Conservation (phyloP, 352 stramenopile species). For the Globisporangium camurandrum region DNA sequence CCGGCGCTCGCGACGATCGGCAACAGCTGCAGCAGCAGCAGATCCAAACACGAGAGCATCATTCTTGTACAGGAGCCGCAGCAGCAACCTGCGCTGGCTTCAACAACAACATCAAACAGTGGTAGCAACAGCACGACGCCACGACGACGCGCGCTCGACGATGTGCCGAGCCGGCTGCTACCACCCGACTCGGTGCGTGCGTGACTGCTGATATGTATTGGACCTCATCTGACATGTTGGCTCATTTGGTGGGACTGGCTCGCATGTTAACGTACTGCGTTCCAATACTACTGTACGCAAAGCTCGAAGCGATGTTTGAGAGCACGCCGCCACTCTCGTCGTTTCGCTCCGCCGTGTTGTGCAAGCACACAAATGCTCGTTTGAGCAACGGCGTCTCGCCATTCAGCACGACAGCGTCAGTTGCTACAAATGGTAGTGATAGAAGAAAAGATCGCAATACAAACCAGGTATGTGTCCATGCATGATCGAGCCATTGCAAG, state of each 20-base stretch:
- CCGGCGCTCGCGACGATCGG: constrained; percentile 52
- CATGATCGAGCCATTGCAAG: not conserved
- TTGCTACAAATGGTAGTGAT: not conserved
- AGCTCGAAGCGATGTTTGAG: constrained; percentile 62
- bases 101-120: constrained; percentile 6
- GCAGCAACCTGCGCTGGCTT: not conserved
- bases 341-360: constrained; percentile 55
- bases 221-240: not conserved
- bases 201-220: not conserved
- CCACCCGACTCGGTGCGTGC: constrained; percentile 35
- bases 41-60: constrained; percentile 46
- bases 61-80: constrained; percentile 48
- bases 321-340: constrained; percentile 36
- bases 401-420: constrained; percentile 1
- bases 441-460: not conserved
- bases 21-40: constrained; percentile 28
- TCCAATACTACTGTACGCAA: too few species aligned
- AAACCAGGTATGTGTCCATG: not conserved
- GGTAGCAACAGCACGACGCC: not conserved
- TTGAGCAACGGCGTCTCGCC: constrained; percentile 10
- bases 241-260: not conserved
- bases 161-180: constrained; percentile 44
- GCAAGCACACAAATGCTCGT: constrained; percentile 57
- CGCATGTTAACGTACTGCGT: too few species aligned
- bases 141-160: constrained; percentile 11